Percentiles rank a stretch among this genome's conserved stretches.
Evolutionary conservation across 2,329 filamentous ascomycete genomes (phyloP).

Genomic region (Ophiostoma perfectum): DNA sequence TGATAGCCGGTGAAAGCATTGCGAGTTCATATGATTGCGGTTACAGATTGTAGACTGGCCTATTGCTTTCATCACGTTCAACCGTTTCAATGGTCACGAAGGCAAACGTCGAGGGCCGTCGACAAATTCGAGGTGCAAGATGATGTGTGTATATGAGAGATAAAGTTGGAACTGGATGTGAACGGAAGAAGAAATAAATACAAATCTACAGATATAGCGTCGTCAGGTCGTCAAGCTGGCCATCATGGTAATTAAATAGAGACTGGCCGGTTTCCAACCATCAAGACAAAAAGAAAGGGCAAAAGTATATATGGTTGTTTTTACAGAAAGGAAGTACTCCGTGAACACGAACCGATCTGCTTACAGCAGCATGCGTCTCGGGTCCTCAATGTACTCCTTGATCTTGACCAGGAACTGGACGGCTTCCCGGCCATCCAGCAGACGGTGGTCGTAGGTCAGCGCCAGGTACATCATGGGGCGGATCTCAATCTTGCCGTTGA

Average conservation of each 20-base stretch:
- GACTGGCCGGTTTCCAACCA: background rate
- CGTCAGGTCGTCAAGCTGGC: slow-evolving; percentile 7
- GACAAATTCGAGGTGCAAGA: too few relatives aligned
- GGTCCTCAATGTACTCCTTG: slow-evolving; percentile 97
- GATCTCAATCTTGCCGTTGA: slow-evolving; percentile 92
- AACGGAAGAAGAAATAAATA: slow-evolving; percentile 2
- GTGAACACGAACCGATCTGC: background rate
- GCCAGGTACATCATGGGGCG: slow-evolving; percentile 99
- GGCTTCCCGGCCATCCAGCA: slow-evolving; percentile 90
- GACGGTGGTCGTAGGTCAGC: slow-evolving; percentile 93
- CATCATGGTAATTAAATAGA: background rate
- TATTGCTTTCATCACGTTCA: too few relatives aligned
- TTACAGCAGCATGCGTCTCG: slow-evolving; percentile 77
- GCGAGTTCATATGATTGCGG: too few relatives aligned
- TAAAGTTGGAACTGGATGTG: background rate
- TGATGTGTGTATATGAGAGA: background rate
- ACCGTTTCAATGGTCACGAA: too few relatives aligned
- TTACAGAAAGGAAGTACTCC: slow-evolving; percentile 2
- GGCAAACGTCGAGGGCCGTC: too few relatives aligned
- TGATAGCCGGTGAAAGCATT: too few relatives aligned
- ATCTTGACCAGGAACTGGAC: slow-evolving; percentile 95
- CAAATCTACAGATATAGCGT: slow-evolving; percentile 19
- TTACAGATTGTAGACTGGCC: too few relatives aligned
- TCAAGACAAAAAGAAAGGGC: background rate
- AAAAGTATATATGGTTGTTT: slow-evolving; percentile 6